Percentiles rank a stretch among this genome's conserved stretches.
Evolutionary conservation across 1,284 basidiomycete genomes (phyloP).

Genomic region (Athelia sp.): DNA sequence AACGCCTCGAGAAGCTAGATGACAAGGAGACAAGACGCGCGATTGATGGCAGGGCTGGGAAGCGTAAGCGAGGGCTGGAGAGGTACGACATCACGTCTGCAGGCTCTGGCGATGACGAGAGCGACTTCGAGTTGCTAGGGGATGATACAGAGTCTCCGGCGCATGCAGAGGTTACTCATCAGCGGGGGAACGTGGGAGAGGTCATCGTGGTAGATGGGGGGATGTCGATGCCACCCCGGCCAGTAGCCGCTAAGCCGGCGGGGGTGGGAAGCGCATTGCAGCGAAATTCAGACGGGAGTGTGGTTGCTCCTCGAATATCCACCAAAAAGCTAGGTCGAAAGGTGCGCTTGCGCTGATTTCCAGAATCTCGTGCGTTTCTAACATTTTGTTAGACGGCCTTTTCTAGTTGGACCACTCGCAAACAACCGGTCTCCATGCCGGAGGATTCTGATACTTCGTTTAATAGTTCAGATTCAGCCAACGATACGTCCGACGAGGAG

Average conservation of each 20-base stretch:
- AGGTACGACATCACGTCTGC: conserved; percentile 24
- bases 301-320: conserved; percentile 41
- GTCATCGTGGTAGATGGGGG: neutral
- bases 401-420: conserved; percentile 30
- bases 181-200: neutral
- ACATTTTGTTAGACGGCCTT: conserved; percentile 25
- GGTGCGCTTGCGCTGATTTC: conserved; percentile 24
- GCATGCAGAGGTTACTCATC: conserved; percentile 1
- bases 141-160: conserved; percentile 2
- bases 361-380: neutral
- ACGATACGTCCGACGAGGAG: conserved; percentile 41
- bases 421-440: conserved; percentile 7
- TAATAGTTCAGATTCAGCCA: conserved; percentile 70
- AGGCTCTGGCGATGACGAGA: conserved; percentile 27
- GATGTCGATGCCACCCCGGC: neutral
- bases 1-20: conserved; percentile 54
- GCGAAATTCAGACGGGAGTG: conserved; percentile 53
- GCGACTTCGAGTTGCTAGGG: conserved; percentile 22
- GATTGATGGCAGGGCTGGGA: conserved; percentile 42
- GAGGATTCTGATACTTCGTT: conserved; percentile 61
- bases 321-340: conserved; percentile 34
- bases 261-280: conserved; percentile 55
- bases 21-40: conserved; percentile 52
- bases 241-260: conserved; percentile 7
- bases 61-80: conserved; percentile 38